These are phyloP conservation scores for Sechiopsis laciniata DNA, from an alignment of 306 rosid species.

Conservation along the genomic window DNA sequence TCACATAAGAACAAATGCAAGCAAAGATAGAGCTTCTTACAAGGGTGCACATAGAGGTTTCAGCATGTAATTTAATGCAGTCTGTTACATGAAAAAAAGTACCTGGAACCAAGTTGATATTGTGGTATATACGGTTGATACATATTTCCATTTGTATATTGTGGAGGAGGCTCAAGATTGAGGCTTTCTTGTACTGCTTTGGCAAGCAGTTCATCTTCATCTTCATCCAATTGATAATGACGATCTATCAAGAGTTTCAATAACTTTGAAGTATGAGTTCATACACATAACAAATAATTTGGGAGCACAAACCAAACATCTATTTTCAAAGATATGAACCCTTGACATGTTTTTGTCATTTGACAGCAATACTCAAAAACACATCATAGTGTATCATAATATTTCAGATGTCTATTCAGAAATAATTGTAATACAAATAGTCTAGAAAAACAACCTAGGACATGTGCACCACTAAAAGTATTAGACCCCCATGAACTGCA, in stretches of 20 bases:
- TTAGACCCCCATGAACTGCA: too few species aligned
- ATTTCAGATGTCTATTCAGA: too few species aligned
- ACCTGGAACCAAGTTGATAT: slow-evolving; percentile 67
- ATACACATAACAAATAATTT: background rate
- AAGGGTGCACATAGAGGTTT: background rate
- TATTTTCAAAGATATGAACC: background rate
- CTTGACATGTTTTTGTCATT: background rate
- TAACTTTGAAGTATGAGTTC: background rate
- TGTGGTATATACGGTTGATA: slow-evolving; percentile 45
- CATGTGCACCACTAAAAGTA: too few species aligned
- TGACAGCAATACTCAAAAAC: too few species aligned
- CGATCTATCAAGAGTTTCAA: slow-evolving; percentile 29
- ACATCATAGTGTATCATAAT: too few species aligned
- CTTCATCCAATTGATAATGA: slow-evolving; percentile 66
- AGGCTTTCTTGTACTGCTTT: slow-evolving; percentile 86
- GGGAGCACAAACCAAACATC: background rate
- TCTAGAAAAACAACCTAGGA: background rate
- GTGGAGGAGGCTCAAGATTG: slow-evolving; percentile 63
- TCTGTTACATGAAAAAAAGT: slow-evolving; percentile 11
- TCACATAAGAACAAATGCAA: background rate
- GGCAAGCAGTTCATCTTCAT: slow-evolving; percentile 62
- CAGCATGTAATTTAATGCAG: background rate
- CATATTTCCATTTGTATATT: slow-evolving; percentile 46
- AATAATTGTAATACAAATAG: too few species aligned
- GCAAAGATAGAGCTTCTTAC: slow-evolving; percentile 1